Evolutionary conservation across 164 flowering plant genomes (phyloP).

Genomic region (Houttuynia cordata): DNA sequence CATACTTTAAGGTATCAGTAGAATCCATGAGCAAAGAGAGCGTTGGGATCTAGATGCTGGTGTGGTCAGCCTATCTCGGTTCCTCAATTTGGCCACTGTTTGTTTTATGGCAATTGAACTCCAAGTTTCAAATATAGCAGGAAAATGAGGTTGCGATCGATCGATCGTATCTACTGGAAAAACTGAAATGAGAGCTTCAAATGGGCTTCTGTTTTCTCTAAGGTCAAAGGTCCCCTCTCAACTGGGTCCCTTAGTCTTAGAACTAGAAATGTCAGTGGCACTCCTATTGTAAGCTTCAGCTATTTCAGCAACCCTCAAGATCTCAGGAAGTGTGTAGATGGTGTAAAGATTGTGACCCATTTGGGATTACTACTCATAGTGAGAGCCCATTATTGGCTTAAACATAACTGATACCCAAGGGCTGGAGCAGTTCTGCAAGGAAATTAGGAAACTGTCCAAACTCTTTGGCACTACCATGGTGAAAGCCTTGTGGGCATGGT

Average conservation of each 20-base stretch:
- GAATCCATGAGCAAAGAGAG: too few relatives aligned
- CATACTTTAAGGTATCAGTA: too few relatives aligned
- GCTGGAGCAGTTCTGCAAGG: conserved; percentile 62
- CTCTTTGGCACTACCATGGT: conserved; percentile 94
- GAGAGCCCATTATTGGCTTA: conserved; percentile 18
- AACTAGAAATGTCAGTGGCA: conserved; percentile 48
- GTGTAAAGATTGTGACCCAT: conserved; percentile 42
- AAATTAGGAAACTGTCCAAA: conserved; percentile 72
- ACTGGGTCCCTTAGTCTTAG: conserved; percentile 44
- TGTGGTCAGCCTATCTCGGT: too few relatives aligned
- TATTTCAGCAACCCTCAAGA: conserved; percentile 75
- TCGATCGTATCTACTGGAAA: too few relatives aligned
- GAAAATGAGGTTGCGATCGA: too few relatives aligned
- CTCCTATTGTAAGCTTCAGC: conserved; percentile 79
- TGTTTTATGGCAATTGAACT: too few relatives aligned
- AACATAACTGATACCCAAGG: conserved; percentile 24
- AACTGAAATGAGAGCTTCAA: too few relatives aligned
- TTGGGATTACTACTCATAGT: conserved; percentile 18
- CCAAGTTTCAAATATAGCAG: too few relatives aligned
- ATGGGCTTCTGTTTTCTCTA: conserved; percentile 76
- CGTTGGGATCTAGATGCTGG: too few relatives aligned
- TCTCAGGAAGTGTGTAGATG: conserved; percentile 54
- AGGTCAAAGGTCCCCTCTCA: conserved; percentile 53
- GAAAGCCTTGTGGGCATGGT: conserved; percentile 71
- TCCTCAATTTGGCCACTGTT: too few relatives aligned